Evolutionary conservation across 2,329 filamentous ascomycete species (phyloP).

Genomic region (Microdochium nivale): DNA sequence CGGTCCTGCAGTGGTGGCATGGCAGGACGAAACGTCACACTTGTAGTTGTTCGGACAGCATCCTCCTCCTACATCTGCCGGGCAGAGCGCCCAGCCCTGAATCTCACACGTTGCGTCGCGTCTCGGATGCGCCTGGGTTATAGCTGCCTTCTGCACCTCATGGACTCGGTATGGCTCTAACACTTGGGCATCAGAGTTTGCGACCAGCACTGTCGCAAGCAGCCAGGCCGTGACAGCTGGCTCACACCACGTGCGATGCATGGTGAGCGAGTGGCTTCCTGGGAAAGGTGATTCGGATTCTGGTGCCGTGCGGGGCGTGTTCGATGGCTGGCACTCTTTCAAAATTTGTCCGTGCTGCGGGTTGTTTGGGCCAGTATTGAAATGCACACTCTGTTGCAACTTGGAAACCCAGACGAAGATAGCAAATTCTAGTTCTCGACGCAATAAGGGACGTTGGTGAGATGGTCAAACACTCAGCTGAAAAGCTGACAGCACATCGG

Average conservation of each 20-base stretch:
- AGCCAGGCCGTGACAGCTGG: neutral
- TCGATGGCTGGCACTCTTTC: too few species aligned
- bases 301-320: too few species aligned
- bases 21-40: conserved; percentile 38
- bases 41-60: conserved; percentile 40
- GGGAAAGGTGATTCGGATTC: too few species aligned
- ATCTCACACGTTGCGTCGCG: conserved; percentile 14
- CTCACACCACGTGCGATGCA: neutral
- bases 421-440: too few species aligned
- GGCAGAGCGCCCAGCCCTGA: conserved; percentile 12
- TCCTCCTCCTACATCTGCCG: conserved; percentile 24
- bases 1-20: conserved; percentile 33
- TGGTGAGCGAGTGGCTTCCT: neutral
- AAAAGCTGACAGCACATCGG: too few species aligned
- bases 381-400: too few species aligned
- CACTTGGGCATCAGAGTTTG: neutral
- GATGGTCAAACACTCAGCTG: too few species aligned
- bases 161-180: conserved; percentile 11
- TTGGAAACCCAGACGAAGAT: too few species aligned
- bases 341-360: too few species aligned
- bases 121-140: conserved; percentile 12
- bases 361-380: too few species aligned
- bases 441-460: too few species aligned
- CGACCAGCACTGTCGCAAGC: neutral
- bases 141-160: conserved; percentile 14